A percentile compares a stretch with the other conserved stretches of the same genome.
phyloP scores from a whole-genome alignment of 1,284 basidiomycete species.

The Boletus calvinii region DNA sequence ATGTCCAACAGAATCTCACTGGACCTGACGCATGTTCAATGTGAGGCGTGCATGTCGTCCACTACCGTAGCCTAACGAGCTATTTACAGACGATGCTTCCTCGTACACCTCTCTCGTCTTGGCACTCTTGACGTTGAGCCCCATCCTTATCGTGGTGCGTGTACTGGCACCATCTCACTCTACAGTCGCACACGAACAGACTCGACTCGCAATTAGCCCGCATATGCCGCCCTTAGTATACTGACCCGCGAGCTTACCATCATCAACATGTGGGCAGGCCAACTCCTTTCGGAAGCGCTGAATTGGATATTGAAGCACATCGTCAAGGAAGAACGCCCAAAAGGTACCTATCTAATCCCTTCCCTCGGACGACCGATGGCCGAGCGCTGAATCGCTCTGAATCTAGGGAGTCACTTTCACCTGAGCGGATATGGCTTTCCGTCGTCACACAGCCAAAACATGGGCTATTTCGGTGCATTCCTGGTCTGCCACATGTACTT shows the following conservation, averaged over 20 bases:
- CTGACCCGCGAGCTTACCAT: slow-evolving; percentile 77
- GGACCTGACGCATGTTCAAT: slow-evolving; percentile 68
- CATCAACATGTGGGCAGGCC: slow-evolving; percentile 81
- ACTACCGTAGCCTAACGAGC: slow-evolving; percentile 1
- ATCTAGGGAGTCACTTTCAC: slow-evolving; percentile 20
- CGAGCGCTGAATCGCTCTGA: slow-evolving; percentile 1
- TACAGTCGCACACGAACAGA: slow-evolving; percentile 4
- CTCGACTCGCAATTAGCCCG: slow-evolving; percentile 48
- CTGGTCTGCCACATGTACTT: slow-evolving; percentile 71
- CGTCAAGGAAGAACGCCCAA: slow-evolving; percentile 70
- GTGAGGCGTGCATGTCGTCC: slow-evolving; percentile 37
- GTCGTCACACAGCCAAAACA: slow-evolving; percentile 86
- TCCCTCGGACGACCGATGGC: background rate
- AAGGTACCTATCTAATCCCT: slow-evolving; percentile 42
- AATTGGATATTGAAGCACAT: slow-evolving; percentile 71
- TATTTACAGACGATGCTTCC: slow-evolving; percentile 58
- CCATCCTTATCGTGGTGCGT: slow-evolving; percentile 73
- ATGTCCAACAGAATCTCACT: slow-evolving; percentile 41
- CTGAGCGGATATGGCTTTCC: slow-evolving; percentile 81
- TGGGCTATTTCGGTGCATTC: slow-evolving; percentile 84
- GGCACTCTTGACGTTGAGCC: slow-evolving; percentile 72
- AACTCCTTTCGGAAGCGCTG: slow-evolving; percentile 69
- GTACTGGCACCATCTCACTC: background rate
- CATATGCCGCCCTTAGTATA: slow-evolving; percentile 74
- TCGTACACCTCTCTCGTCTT: slow-evolving; percentile 61